Evolutionary conservation across 805 yeast species (phyloP), one percentile per base, ranked within the genome.

Genomic region (Yarrowia yakushimensis): DNA sequence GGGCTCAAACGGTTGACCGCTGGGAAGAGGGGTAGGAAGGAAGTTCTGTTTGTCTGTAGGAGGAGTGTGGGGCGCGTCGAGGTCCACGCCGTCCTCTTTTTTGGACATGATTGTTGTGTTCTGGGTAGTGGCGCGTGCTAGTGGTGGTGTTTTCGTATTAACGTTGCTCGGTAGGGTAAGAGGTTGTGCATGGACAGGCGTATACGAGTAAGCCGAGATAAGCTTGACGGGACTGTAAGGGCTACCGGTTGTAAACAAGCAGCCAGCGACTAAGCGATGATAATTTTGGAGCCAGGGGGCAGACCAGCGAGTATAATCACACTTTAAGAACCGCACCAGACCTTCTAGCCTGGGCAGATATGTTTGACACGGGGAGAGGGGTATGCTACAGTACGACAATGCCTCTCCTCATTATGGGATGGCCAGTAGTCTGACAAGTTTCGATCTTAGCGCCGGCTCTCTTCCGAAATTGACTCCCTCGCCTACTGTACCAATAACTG

Each of bases 81-180:
- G 59, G 33, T 34, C 59, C 43, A 43, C 11, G 43, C 43, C 59
- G 59, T 34, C 59, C 43, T 52, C 43, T 34, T 34, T 36, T 27
- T 36, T 52, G 28, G 59, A 33, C 59, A 52, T 52, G 42, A 3
- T 36, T 23, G 55, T 20, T 23, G 33, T 25, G 18, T 17, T 52
- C 30, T n/a, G n/a, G 23, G 25, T 22, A 31, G 59, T 52, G 59
- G 59, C 59, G 59, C 59, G 59, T 52, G 33, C 33, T 52, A 36
- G 43, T 52, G 59, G 59, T 52, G 59, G 59, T 52, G 59, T 52
- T 52, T 52, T 52, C 59, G 59, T 36, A 52, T 52, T 52, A 52
- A 25, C 59, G 59, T 52, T 52, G 59, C 59, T 52, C 43, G 33
- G 59, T 52, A 52, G 59, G 59, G 59, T 52, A 52, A 52, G 55